Evolutionary conservation across 352 stramenopile species (phyloP), one percentile per base, ranked within the genome.

Genomic region (Globisporangium recalcitrans): DNA sequence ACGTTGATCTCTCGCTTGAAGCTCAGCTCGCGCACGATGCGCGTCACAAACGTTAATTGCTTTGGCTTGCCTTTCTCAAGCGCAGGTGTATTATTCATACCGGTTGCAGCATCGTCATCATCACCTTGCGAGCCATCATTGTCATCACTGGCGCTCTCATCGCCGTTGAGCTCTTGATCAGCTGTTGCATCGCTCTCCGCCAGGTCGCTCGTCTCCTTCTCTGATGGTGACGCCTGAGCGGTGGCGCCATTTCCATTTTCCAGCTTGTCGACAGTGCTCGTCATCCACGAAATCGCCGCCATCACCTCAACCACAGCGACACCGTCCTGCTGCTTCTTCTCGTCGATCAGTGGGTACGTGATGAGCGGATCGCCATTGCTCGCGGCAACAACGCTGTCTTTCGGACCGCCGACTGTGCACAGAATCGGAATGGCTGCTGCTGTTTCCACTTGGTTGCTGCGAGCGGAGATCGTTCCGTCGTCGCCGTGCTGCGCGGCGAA

Each of bases 1-100:
- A 56, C 49, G 29, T 77, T 68, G 57, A 77, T 64, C 36, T 73
- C 66, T 7, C 70, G 70, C 53, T 70, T 72, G 14, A 77, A 21
- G 8, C 48, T 22, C 38, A 73, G 67, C 42, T 71, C 70, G 44
- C 66, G 70, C 46, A 73, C 27, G 52, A 77, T 52, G 14, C 70
- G 70, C 52, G 58, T 64, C 1, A 77, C 38, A 44, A 77, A 77
- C 49, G 49, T 21, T 32, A 9, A 5, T 5, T 31, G 49, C 49
- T 52, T 52, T 22, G 44, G 19, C 2, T 52, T 27, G 19, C 44
- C 16, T 52, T 52, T 52, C 19, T 52, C 8, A 26, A 7, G 44
- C 5, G n/a, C 26, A 27, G 44, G 40, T 11, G 34, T 40, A 40
- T 40, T 40, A n/a, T n/a, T n/a, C n/a, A n/a, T n/a, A n/a, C n/a